These are phyloP conservation scores for Solanum corneliomulleri DNA, from an alignment of 257 asterid species.

Conservation along the genomic window DNA sequence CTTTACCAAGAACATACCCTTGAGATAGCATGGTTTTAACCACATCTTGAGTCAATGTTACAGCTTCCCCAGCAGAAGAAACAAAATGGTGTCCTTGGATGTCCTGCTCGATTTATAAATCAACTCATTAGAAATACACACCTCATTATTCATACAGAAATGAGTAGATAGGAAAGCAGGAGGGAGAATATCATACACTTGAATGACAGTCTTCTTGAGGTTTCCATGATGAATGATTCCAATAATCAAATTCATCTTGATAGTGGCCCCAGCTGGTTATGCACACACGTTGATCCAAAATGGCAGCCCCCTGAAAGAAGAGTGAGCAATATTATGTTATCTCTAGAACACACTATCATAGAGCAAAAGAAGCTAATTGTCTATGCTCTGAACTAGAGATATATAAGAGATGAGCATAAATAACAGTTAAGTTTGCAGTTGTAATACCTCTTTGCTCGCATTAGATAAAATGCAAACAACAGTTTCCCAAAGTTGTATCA, in stretches of 20 bases:
- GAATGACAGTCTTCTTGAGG: conserved; percentile 41
- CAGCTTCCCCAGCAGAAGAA: conserved; percentile 88
- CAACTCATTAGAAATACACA: not conserved
- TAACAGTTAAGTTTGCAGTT: not conserved
- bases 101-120: conserved; percentile 15
- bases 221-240: conserved; percentile 68
- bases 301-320: conserved; percentile 62
- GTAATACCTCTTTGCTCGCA: not conserved
- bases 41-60: conserved; percentile 72
- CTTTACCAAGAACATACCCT: conserved; percentile 81
- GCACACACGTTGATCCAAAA: conserved; percentile 85
- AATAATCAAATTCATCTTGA: conserved; percentile 44
- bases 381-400: not conserved
- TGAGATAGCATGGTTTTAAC: conserved; percentile 70
- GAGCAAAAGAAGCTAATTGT: not conserved
- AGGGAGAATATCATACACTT: conserved; percentile 24
- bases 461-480: not conserved
- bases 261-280: conserved; percentile 80
- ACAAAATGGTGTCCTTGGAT: conserved; percentile 19
- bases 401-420: not conserved
- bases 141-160: not conserved
- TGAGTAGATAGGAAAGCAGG: not conserved
- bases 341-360: not conserved
- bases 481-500: not conserved
- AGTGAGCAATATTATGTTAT: not conserved